Evolutionary conservation across 2,329 filamentous ascomycete species (phyloP), one percentile per base, ranked within the genome.

Genomic region (Stagonosporopsis vannaccii): DNA sequence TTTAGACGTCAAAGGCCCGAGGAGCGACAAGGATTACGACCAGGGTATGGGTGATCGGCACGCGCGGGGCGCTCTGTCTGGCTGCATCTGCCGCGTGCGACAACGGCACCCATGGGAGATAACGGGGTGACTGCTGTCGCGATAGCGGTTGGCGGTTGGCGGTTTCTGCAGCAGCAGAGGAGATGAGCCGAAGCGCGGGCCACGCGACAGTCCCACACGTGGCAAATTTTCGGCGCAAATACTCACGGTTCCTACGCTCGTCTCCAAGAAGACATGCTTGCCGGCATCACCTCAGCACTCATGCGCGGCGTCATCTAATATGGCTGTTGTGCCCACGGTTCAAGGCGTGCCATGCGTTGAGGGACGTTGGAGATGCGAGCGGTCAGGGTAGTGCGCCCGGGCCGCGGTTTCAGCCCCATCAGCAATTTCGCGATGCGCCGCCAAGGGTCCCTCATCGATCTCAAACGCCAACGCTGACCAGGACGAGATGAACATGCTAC

Each of bases 341-440:
- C 60, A 50, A 48, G 22, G 36, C 15, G 51, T 52, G 51, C n/a
- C 42, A 51, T 51, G 48, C 23, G 35, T 30, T 33, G 25, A 25
- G 42, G 35, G 23, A 39, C n/a, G 15, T 33, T 41, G 36, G 50
- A 58, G 51, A 43, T 37, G 52, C 25, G 56, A 60, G 58, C 48
- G 42, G 54, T 44, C 42, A 53, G 50, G 41, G 42, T 46, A 9
- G 61, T 42, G 63, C 68, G 65, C 69, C 67, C 67, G 62, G 56
- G 56, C 68, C 63, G 48, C 9, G 28, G 63, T 73, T 74, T 72
- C 66, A 70, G 56, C 54, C 61, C 65, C 62, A 58, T 63, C 56
- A 42, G 67, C 64, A 73, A 74, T 74, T 66, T 74, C 70, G 60
- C 67, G 66, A 65, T 61, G 55, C 56, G 59, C 51, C 57, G 63